A percentile compares a stretch with the other conserved stretches of the same genome.
Evolutionary conservation across 2,329 filamentous ascomycete species (phyloP).

Genomic region (Cercospora citrullina): DNA sequence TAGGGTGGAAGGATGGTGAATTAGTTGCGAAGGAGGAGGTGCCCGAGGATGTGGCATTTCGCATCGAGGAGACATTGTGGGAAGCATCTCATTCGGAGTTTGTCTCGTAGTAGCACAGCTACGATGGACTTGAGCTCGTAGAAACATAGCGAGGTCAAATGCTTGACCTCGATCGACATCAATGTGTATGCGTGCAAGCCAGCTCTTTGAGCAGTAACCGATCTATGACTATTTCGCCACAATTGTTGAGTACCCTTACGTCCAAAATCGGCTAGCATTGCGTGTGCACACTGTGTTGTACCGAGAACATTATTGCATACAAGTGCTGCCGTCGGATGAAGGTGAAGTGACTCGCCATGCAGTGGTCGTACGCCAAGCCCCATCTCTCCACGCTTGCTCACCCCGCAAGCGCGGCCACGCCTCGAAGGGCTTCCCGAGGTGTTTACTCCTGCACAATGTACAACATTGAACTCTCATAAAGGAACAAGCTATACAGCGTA

Average conservation of each 20-base stretch:
- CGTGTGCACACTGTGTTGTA: not conserved
- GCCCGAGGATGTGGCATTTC: constrained; percentile 4
- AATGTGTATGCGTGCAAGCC: not conserved
- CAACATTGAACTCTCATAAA: not conserved
- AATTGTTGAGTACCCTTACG: not conserved
- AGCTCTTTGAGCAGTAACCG: not conserved
- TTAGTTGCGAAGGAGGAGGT: not conserved
- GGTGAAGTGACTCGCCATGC: not conserved
- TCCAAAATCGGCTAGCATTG: not conserved
- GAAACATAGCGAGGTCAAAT: not conserved
- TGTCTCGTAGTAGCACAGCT: not conserved
- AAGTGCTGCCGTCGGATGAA: not conserved
- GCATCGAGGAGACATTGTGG: constrained; percentile 12
- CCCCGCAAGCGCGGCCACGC: not conserved
- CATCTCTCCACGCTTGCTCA: not conserved
- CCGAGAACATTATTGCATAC: not conserved
- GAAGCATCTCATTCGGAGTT: constrained; percentile 13
- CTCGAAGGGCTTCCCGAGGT: not conserved
- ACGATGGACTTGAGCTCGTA: not conserved
- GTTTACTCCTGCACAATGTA: constrained; percentile 1
- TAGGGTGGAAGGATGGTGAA: not conserved
- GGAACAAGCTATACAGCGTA: not conserved
- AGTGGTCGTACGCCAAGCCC: constrained; percentile 3
- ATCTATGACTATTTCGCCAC: not conserved
- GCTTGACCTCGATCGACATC: not conserved